Evolutionary conservation across 2,329 filamentous ascomycete species (phyloP).

Genomic region (Calcarisporium arbuscula): DNA sequence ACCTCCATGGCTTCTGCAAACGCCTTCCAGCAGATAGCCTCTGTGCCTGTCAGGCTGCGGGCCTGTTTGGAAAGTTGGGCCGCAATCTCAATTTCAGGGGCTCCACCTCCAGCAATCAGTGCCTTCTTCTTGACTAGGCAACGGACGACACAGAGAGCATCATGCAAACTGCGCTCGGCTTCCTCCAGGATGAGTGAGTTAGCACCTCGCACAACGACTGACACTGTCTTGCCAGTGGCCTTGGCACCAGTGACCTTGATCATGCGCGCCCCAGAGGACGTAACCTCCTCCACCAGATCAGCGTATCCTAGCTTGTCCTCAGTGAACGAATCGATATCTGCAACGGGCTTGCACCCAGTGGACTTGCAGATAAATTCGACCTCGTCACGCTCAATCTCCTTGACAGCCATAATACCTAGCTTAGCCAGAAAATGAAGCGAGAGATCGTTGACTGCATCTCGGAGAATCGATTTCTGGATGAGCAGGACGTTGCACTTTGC

Average conservation of each 20-base stretch:
- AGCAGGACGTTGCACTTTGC: constrained; percentile 98
- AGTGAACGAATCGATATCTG: constrained; percentile 96
- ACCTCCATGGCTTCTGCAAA: constrained; percentile 98
- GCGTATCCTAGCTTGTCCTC: constrained; percentile 96
- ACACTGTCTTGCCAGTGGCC: constrained; percentile 78
- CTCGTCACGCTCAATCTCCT: constrained; percentile 97
- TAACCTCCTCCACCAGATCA: constrained; percentile 88
- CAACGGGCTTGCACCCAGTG: constrained; percentile 97
- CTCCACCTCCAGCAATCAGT: constrained; percentile 94
- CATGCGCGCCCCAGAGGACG: constrained; percentile 81
- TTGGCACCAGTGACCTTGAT: constrained; percentile 94
- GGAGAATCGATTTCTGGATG: constrained; percentile 97
- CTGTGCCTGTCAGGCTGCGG: constrained; percentile 79
- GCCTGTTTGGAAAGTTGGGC: constrained; percentile 77
- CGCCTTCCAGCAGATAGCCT: constrained; percentile 98
- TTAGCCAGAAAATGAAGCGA: constrained; percentile 97
- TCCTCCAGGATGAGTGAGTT: constrained; percentile 94
- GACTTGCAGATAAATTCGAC: constrained; percentile 99
- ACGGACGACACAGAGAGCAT: constrained; percentile 93
- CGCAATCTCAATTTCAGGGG: constrained; percentile 93
- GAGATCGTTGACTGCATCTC: constrained; percentile 95
- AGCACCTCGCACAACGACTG: constrained; percentile 88
- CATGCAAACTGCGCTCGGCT: constrained; percentile 92
- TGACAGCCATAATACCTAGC: constrained; percentile 89
- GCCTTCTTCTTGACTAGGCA: constrained; percentile 99